Percentiles rank a stretch among this genome's conserved stretches.
Conservation (phyloP, 176 grass and related monocot genomes). For the Musa itinerans region DNA sequence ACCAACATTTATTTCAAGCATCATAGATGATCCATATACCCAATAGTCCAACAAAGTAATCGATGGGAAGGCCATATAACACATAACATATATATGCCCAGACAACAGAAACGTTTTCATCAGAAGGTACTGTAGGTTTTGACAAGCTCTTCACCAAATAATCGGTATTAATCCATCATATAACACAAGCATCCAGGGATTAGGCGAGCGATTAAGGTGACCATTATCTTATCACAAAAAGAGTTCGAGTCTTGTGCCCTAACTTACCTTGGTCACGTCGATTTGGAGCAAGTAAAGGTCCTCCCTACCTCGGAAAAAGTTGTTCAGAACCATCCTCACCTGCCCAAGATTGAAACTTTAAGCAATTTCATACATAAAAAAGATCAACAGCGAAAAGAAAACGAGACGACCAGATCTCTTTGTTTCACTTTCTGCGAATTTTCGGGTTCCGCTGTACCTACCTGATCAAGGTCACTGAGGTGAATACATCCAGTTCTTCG, state of each 20-base stretch:
- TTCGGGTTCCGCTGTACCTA: neutral
- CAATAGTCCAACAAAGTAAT: no score
- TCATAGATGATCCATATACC: no score
- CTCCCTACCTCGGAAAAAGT: slow-evolving; percentile 40
- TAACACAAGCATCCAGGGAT: neutral
- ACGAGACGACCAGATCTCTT: neutral
- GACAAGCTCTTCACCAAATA: neutral
- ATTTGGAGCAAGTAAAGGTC: slow-evolving; percentile 70
- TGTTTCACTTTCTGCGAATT: neutral
- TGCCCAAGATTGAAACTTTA: slow-evolving; percentile 17
- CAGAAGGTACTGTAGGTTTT: neutral
- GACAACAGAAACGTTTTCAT: neutral
- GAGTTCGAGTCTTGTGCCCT: neutral
- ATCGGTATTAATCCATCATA: neutral
- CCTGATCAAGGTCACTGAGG: slow-evolving; percentile 62
- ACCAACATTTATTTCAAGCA: no score
- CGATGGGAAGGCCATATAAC: no score
- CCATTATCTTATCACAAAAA: neutral
- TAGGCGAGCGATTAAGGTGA: neutral
- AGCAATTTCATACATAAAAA: neutral
- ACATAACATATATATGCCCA: no score
- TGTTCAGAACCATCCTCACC: slow-evolving; percentile 61
- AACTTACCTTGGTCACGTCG: slow-evolving; percentile 47
- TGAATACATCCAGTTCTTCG: slow-evolving; percentile 57
- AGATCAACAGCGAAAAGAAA: neutral